A percentile compares a stretch with the other conserved stretches of the same genome.
phyloP scores from a whole-genome alignment of 2,329 filamentous ascomycete species.

The Aspergillus brasiliensis region DNA sequence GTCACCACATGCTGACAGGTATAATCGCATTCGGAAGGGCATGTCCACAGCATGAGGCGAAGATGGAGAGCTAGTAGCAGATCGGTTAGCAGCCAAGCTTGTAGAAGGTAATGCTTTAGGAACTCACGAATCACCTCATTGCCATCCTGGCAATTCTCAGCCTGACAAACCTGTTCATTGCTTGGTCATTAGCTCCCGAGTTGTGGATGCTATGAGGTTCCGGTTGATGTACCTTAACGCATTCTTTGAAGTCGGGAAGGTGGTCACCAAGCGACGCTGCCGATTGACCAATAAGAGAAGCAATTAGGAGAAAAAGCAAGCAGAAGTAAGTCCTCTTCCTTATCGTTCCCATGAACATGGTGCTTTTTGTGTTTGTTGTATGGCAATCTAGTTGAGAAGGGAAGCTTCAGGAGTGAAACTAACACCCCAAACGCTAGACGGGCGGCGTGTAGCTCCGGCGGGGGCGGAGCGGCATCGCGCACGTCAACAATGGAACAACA shows the following conservation, averaged over 20 bases:
- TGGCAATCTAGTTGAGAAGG: conserved; percentile 11
- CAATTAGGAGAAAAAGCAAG: conserved; percentile 36
- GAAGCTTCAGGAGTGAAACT: conserved; percentile 17
- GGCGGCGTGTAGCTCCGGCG: conserved; percentile 8
- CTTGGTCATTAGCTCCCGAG: conserved; percentile 17
- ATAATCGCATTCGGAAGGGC: conserved; percentile 94
- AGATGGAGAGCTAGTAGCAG: conserved; percentile 70
- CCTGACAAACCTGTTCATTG: conserved; percentile 68
- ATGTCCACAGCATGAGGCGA: conserved; percentile 88
- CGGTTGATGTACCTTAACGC: conserved; percentile 68
- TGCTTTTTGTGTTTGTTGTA: conserved; percentile 21
- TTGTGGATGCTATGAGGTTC: neutral
- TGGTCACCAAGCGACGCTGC: conserved; percentile 80
- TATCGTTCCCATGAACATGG: conserved; percentile 29
- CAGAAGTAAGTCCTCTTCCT: conserved; percentile 25
- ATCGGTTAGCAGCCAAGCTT: conserved; percentile 13
- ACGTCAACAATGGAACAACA: conserved; percentile 3
- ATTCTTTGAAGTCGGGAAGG: conserved; percentile 83
- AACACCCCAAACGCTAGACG: neutral
- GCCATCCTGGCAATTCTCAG: conserved; percentile 74
- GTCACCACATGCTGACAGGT: conserved; percentile 95
- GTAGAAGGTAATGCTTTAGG: conserved; percentile 7
- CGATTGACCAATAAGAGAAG: conserved; percentile 40
- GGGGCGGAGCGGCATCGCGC: conserved; percentile 18
- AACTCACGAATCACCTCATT: conserved; percentile 71